Evolutionary conservation across 768 basidiomycete genomes (phyloP).

Genomic region (Termitomyces sp.): DNA sequence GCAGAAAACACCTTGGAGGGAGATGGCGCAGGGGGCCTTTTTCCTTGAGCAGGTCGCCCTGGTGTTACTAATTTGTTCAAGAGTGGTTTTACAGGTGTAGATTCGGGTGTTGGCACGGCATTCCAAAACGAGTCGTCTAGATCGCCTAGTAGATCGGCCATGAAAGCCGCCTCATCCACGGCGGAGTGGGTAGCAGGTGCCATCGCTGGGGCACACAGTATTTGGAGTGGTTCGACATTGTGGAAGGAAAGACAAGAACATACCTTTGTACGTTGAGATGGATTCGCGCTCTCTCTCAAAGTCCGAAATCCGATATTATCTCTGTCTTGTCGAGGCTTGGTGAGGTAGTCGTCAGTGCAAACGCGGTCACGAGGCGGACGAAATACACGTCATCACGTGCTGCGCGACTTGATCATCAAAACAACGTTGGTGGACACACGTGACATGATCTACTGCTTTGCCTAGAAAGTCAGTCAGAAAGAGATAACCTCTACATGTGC

Average conservation of each 20-base stretch:
- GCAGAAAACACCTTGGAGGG: constrained; percentile 20
- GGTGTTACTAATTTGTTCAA: constrained; percentile 10
- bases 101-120: constrained; percentile 30
- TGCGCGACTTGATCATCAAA: not conserved
- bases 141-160: constrained; percentile 26
- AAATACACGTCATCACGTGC: not conserved
- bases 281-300: not conserved
- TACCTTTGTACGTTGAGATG: not conserved
- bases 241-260: not conserved
- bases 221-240: not conserved
- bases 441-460: no score
- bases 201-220: constrained; percentile 18
- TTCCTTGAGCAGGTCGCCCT: constrained; percentile 7
- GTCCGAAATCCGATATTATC: not conserved
- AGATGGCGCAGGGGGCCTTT: constrained; percentile 7
- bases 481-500: no score
- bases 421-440: no score
- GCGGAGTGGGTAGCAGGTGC: constrained; percentile 26
- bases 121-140: constrained; percentile 51
- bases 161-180: constrained; percentile 53
- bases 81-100: constrained; percentile 19
- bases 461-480: no score
- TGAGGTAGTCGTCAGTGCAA: not conserved
- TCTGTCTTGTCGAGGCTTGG: not conserved
- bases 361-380: constrained; percentile 1